Evolutionary conservation across 495 filamentous ascomycete genomes (phyloP).

Genomic region (Margaritispora aquatica): DNA sequence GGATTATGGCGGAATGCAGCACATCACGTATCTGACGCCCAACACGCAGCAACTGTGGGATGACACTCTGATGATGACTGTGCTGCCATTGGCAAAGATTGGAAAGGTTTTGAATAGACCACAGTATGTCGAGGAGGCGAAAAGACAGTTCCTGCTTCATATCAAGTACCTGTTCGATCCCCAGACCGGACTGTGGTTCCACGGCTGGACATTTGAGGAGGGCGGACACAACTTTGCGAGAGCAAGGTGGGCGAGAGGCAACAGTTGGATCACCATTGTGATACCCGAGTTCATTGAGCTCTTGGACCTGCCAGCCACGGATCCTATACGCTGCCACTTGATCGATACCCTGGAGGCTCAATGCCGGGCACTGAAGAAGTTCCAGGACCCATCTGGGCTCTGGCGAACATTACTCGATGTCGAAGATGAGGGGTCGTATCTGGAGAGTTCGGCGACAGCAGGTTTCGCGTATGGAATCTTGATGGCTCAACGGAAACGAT

Average conservation of each 20-base stretch:
- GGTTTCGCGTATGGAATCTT: conserved; percentile 70
- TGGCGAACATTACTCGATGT: conserved; percentile 65
- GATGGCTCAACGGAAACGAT: conserved; percentile 59
- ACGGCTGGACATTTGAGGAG: conserved; percentile 65
- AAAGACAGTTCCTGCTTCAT: conserved; percentile 63
- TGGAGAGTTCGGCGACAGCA: conserved; percentile 63
- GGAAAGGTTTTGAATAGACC: conserved; percentile 56
- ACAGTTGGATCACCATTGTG: conserved; percentile 63
- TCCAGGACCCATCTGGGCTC: conserved; percentile 49
- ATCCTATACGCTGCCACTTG: conserved; percentile 54
- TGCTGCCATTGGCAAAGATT: conserved; percentile 68
- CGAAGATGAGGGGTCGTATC: conserved; percentile 51
- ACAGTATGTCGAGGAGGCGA: conserved; percentile 64
- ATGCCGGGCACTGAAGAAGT: conserved; percentile 45
- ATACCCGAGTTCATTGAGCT: conserved; percentile 67
- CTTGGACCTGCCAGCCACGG: conserved; percentile 45
- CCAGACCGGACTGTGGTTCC: conserved; percentile 60
- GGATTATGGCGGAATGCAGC: conserved; percentile 65
- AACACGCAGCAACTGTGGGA: conserved; percentile 71
- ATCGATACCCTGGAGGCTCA: conserved; percentile 55
- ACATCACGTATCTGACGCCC: conserved; percentile 57
- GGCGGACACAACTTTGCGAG: conserved; percentile 65
- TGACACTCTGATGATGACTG: conserved; percentile 77
- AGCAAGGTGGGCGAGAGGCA: conserved; percentile 60
- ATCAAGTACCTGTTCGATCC: conserved; percentile 67